Percentiles rank a stretch among this genome's conserved stretches.
Conservation (phyloP, 495 filamentous ascomycete genomes). For the Aspergillus olivimuriae region DNA sequence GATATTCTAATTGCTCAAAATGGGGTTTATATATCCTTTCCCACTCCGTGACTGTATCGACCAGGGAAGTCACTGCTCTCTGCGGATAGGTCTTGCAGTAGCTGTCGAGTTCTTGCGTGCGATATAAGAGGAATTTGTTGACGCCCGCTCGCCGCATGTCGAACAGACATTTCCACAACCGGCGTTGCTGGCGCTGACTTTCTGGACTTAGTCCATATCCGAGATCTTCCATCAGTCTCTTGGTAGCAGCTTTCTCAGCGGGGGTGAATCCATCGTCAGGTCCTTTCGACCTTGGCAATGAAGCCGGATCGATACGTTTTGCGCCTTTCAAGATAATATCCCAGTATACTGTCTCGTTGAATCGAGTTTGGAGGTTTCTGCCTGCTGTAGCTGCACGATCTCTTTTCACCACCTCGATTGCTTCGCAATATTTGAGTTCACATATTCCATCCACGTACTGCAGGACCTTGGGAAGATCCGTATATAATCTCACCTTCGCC, state of each 20-base stretch:
- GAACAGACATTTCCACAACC: not conserved
- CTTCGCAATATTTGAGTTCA: constrained; percentile 1
- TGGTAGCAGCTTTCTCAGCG: constrained; percentile 4
- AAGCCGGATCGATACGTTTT: constrained; percentile 1
- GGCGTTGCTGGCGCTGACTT: not conserved
- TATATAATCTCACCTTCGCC: not conserved
- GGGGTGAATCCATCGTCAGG: constrained; percentile 2
- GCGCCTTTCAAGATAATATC: constrained; percentile 5
- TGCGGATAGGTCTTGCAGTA: not conserved
- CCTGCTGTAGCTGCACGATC: not conserved
- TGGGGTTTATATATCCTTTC: not conserved
- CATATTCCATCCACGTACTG: constrained; percentile 1
- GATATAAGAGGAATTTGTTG: not conserved
- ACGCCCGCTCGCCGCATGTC: not conserved
- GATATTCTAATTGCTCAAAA: not conserved
- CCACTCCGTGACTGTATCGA: not conserved
- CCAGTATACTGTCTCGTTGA: constrained; percentile 5
- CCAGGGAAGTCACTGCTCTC: not conserved
- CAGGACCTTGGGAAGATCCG: constrained; percentile 1
- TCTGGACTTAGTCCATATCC: not conserved
- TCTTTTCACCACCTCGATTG: constrained; percentile 2
- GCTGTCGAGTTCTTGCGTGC: not conserved
- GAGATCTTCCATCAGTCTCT: constrained; percentile 1
- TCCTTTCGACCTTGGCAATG: constrained; percentile 2
- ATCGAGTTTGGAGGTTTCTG: not conserved